Evolutionary conservation across 1,284 basidiomycete species (phyloP), one percentile per base, ranked within the genome.

Genomic region (Rhodotorula sp.): DNA sequence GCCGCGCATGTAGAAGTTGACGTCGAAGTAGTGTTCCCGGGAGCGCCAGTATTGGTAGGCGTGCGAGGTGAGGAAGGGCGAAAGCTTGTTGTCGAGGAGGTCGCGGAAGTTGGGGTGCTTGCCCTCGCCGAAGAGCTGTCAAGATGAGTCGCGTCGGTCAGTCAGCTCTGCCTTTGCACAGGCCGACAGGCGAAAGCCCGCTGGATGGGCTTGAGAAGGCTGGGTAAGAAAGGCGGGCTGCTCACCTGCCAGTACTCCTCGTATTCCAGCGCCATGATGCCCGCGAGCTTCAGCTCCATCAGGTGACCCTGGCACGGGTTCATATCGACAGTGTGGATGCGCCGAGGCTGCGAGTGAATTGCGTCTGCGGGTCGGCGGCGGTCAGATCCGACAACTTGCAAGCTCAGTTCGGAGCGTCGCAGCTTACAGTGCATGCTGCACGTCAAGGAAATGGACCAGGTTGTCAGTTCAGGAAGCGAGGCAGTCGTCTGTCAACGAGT

Each of bases 21-120:
- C 83, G 14, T 85, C 83, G 80, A 92, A 92, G 25, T 88, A 85
- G 58, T 82, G 78, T 58, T 85, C 84, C 78, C 92, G 90, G 34
- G 64, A 56, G 34, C 87, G 84, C 91, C 91, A 92, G 82, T 91
- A 90, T 75, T 89, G 88, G 80, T 90, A 90, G 78, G 88, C 89
- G 75, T 85, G 87, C 46, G 88, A 88, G 23, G 91, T 91, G 41
- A 92, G 85, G 79, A 87, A 85, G 0, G 90, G 91, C 0, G 90
- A 87, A 55, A 93, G 83, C 75, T 86, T 86, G 70, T 83, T 83
- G 74, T 90, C 89, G 70, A 93, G 85, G 4, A 91, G 82, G 8
- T 82, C 79, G 61, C 86, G 86, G 82, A 93, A 92, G 60, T 86
- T 81, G 34, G 85, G 81, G 79, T 89, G 87, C 46, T 82, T 82